phyloP scores from a whole-genome alignment of 768 basidiomycete species.

The Naganishia vishniacii region DNA sequence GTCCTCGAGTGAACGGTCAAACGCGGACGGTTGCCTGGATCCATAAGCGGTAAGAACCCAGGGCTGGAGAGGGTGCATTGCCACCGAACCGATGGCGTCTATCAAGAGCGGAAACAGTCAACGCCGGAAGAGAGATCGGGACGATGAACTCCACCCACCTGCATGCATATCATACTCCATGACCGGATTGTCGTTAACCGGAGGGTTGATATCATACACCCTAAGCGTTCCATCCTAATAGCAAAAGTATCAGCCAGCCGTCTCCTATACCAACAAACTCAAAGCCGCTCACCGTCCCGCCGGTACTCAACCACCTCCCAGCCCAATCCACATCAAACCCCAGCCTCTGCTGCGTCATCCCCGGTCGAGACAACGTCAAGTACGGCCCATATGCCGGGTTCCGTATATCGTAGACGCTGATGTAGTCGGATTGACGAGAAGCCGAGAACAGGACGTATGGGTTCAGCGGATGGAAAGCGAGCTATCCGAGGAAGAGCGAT shows the following conservation, averaged over 20 bases:
- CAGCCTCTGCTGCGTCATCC: conserved; percentile 67
- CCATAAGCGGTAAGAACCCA: conserved; percentile 65
- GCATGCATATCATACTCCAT: conserved; percentile 55
- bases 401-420: conserved; percentile 78
- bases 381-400: conserved; percentile 52
- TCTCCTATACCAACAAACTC: too few species aligned
- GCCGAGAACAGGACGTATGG: conserved; percentile 73
- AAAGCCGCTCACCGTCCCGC: conserved; percentile 53
- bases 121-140: neutral
- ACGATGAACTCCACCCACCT: conserved; percentile 37
- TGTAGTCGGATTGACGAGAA: conserved; percentile 60
- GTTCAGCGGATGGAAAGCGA: conserved; percentile 68
- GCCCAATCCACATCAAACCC: conserved; percentile 76
- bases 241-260: neutral
- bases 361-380: conserved; percentile 49
- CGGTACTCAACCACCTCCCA: conserved; percentile 57
- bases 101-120: neutral
- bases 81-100: conserved; percentile 71
- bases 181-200: conserved; percentile 25
- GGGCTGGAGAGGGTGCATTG: conserved; percentile 65
- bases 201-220: conserved; percentile 56
- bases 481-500: conserved; percentile 49
- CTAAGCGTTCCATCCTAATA: conserved; percentile 58
- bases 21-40: conserved; percentile 49
- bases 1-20: neutral